These are phyloP conservation scores for Calonectria pteridis DNA, from an alignment of 2,329 filamentous ascomycete species.

Conservation along the genomic window DNA sequence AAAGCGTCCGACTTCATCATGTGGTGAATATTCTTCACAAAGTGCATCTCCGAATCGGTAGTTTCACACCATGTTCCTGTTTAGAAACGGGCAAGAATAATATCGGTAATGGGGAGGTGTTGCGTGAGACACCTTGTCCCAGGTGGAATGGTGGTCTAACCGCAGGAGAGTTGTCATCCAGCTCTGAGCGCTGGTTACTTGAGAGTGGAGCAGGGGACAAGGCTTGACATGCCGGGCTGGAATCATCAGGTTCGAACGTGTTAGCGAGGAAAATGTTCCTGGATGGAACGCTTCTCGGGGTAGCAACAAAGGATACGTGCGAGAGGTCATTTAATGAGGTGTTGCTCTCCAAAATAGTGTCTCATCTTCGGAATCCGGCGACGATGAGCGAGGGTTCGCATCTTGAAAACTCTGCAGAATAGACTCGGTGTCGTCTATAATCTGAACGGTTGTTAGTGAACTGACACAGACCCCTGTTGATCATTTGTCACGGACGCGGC, in stretches of 20 bases:
- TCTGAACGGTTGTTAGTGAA: background rate
- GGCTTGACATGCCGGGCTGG: background rate
- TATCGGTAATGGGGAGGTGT: background rate
- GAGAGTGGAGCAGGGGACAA: background rate
- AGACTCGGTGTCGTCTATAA: conserved; percentile 7
- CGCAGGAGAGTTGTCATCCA: background rate
- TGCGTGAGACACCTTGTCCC: background rate
- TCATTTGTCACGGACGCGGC: background rate
- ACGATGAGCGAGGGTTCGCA: background rate
- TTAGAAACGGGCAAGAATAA: background rate
- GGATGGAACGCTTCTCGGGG: conserved; percentile 27
- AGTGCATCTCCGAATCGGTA: background rate
- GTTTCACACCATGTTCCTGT: background rate
- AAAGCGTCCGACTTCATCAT: background rate
- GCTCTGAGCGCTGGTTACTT: background rate
- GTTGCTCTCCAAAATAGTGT: background rate
- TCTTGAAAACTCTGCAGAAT: background rate
- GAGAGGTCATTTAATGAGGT: conserved; percentile 22
- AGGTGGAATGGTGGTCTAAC: background rate
- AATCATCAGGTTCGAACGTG: background rate
- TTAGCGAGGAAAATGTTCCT: background rate
- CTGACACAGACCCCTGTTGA: accelerated
- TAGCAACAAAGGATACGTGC: background rate
- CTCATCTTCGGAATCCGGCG: background rate
- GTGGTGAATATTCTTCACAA: background rate